A percentile compares a stretch with the other conserved stretches of the same genome.
Evolutionary conservation across 1,284 basidiomycete species (phyloP).

Genomic region (Fomitopsis schrenkii): DNA sequence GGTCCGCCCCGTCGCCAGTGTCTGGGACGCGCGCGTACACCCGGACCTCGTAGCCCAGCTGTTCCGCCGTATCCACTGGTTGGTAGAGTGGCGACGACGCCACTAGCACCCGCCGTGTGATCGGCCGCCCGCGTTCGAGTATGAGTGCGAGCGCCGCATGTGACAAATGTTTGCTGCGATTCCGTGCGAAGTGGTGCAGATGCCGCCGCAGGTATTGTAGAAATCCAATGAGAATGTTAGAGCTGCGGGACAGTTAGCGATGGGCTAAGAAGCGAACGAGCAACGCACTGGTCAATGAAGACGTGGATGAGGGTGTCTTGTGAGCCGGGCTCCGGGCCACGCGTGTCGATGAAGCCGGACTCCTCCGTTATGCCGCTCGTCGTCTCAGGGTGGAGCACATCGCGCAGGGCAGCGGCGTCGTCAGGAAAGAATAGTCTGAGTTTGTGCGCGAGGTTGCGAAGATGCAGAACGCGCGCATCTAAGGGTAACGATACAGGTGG

Average conservation of each 20-base stretch:
- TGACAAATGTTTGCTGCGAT: conserved; percentile 45
- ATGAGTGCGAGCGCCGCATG: conserved; percentile 69
- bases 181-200: conserved; percentile 31
- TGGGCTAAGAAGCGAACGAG: background rate
- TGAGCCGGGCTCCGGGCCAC: conserved; percentile 41
- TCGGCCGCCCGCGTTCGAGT: conserved; percentile 67
- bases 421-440: conserved; percentile 54
- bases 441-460: conserved; percentile 52
- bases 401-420: conserved; percentile 42
- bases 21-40: conserved; percentile 79
- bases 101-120: conserved; percentile 69
- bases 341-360: conserved; percentile 43
- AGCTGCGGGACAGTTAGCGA: conserved; percentile 39
- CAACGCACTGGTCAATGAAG: conserved; percentile 77
- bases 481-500: conserved; percentile 36
- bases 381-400: conserved; percentile 37
- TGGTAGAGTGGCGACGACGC: conserved; percentile 82
- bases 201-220: conserved; percentile 59
- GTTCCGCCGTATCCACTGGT: conserved; percentile 70
- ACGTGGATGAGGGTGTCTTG: conserved; percentile 71
- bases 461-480: conserved; percentile 46
- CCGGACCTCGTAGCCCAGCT: conserved; percentile 76
- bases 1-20: conserved; percentile 56
- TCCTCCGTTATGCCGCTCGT: conserved; percentile 18
- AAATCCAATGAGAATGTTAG: conserved; percentile 81